Percentiles rank a stretch among this genome's conserved stretches.
Conservation (phyloP, 2,329 filamentous ascomycete species). For the Pseudocercospora fijiensis region DNA sequence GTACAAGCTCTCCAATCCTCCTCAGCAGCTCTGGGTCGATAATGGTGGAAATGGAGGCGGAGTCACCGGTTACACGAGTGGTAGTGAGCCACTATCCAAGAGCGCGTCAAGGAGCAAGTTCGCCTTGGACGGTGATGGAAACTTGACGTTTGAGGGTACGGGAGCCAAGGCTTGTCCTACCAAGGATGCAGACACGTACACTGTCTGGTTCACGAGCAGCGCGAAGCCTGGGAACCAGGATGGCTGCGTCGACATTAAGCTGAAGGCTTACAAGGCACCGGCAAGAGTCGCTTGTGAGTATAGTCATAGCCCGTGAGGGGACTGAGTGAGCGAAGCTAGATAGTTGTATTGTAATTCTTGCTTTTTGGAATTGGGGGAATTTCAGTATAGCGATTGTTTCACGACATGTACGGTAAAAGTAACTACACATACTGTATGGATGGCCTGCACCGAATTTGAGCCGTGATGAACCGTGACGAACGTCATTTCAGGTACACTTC, state of each 20-base stretch:
- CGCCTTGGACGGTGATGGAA: constrained; percentile 10
- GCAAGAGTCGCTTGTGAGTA: constrained; percentile 17
- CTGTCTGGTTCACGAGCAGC: neutral
- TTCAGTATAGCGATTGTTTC: too few relatives aligned
- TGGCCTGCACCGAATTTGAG: too few relatives aligned
- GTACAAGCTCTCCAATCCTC: constrained; percentile 9
- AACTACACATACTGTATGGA: too few relatives aligned
- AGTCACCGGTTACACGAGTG: constrained; percentile 14
- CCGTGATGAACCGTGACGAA: too few relatives aligned
- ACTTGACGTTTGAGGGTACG: constrained; percentile 16
- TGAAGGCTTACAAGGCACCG: constrained; percentile 19
- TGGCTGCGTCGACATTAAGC: constrained; percentile 14
- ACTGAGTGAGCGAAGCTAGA: too few relatives aligned
- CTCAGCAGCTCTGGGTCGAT: constrained; percentile 23
- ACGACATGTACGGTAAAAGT: too few relatives aligned
- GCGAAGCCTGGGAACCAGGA: constrained; percentile 17
- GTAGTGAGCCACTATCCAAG: constrained; percentile 2
- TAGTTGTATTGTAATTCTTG: too few relatives aligned
- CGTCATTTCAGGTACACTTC: too few relatives aligned
- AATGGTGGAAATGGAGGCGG: constrained; percentile 17
- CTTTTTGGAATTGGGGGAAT: too few relatives aligned
- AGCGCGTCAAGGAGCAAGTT: constrained; percentile 11
- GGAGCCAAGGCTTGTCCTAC: constrained; percentile 19
- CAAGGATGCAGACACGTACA: neutral
- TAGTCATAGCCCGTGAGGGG: too few relatives aligned